phyloP scores from a whole-genome alignment of 2,329 filamentous ascomycete genomes.

The Fusarium duplospermum region DNA sequence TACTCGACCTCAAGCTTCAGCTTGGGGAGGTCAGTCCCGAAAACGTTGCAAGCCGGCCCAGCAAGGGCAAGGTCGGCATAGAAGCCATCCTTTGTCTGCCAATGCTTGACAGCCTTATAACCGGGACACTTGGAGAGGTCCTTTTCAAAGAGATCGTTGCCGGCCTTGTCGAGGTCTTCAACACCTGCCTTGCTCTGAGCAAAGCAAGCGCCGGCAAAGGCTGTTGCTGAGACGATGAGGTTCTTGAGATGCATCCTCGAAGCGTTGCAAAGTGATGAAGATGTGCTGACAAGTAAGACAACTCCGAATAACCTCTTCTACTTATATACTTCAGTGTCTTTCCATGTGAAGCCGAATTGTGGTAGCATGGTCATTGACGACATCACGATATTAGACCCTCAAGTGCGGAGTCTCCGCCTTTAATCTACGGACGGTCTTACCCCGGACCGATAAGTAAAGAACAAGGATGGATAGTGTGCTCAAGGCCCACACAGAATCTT shows the following conservation, averaged over 20 bases:
- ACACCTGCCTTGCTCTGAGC: constrained; percentile 37
- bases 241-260: constrained; percentile 31
- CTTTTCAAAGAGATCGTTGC: constrained; percentile 35
- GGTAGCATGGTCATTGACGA: not conserved
- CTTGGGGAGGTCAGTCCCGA: constrained; percentile 78
- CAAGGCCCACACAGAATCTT: not conserved
- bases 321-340: not conserved
- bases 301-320: not conserved
- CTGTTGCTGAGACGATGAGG: constrained; percentile 26
- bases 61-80: constrained; percentile 78
- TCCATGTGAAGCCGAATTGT: not conserved
- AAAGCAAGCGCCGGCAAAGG: constrained; percentile 23
- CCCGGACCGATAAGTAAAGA: not conserved
- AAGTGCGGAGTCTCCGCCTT: not conserved
- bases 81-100: constrained; percentile 64
- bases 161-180: constrained; percentile 25
- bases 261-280: not conserved
- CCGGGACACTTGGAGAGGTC: constrained; percentile 66
- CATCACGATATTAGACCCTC: not conserved
- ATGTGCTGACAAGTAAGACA: not conserved
- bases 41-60: constrained; percentile 78
- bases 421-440: not conserved
- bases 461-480: not conserved
- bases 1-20: constrained; percentile 71
- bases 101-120: constrained; percentile 73